Evolutionary conservation across 2,329 filamentous ascomycete species (phyloP), one percentile per base, ranked within the genome.

Genomic region (Aureobasidium musti): DNA sequence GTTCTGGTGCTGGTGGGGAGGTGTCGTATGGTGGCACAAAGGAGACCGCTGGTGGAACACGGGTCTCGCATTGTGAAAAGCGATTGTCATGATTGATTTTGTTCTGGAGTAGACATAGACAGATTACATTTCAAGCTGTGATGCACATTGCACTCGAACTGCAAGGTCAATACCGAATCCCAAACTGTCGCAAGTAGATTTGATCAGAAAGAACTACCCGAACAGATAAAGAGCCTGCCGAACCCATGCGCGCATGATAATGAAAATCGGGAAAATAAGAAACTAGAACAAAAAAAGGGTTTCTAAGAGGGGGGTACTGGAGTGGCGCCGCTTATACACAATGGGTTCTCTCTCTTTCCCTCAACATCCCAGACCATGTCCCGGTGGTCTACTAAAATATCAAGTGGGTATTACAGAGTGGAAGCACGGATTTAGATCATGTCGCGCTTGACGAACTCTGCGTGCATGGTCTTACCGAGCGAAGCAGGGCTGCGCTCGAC

Each of bases 361-460:
- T 61, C 43, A 35, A 49, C 14, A 35, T 21, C 41, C 19, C 8
- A 35, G 59, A 63, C 45, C 59, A 39, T 63, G 30, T 50, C 59
- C 35, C 35, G n/a, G 56, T 45, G 30, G 59, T 33, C 45, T 61
- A 41, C 45, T 39, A 63, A 63, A 63, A 63, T 30, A 41, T 41
- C 21, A 63, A 63, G 59, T 63, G 59, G 59, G 59, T 63, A 63
- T 63, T 63, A 52, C 59, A 52, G 57, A 65, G 49, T 28, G n/a
- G 28, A 23, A 45, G 54, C 26, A 33, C 54, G 45, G 21, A 47
- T 67, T 85, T 91, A 99, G 84, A 99, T 87, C 79, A 99, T 84
- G 82, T 99, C 95, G 72, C 91, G 88, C 85, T 92, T 92, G 79
- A 98, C 92, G 79, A 99, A 99, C 84, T 98, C 91, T 71, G 91